These are phyloP conservation scores for Sarocladium oryzae DNA, from an alignment of 2,329 filamentous ascomycete genomes.

Conservation along the genomic window DNA sequence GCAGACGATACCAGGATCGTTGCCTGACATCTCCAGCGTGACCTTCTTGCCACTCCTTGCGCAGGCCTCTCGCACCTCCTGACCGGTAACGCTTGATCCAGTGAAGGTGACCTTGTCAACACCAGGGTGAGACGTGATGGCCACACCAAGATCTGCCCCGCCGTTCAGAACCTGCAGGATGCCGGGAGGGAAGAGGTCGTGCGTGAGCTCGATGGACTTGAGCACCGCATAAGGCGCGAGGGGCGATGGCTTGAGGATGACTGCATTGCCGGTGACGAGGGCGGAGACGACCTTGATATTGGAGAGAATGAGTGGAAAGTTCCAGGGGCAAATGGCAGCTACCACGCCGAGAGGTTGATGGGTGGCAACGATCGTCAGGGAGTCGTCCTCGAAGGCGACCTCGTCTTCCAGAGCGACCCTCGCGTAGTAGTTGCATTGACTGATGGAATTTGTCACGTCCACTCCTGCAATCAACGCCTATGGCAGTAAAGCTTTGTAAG, in stretches of 20 bases:
- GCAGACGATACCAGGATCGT: conserved; percentile 4
- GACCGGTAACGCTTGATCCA: conserved; percentile 46
- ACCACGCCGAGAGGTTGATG: conserved; percentile 64
- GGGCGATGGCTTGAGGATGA: conserved; percentile 52
- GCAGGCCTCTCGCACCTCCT: neutral
- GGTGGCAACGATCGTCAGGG: conserved; percentile 25
- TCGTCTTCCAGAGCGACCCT: neutral
- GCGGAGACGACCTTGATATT: conserved; percentile 50
- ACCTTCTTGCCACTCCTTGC: neutral
- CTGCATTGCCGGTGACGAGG: conserved; percentile 47
- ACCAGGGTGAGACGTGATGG: conserved; percentile 38
- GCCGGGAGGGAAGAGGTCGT: conserved; percentile 52
- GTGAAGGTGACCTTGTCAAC: conserved; percentile 70
- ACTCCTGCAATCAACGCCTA: neutral
- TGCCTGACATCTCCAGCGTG: conserved; percentile 5
- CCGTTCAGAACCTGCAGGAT: conserved; percentile 56
- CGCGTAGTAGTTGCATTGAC: conserved; percentile 2
- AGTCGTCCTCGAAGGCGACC: conserved; percentile 13
- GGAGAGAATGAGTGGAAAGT: conserved; percentile 46
- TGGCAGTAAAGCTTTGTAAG: no score
- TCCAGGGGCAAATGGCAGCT: conserved; percentile 67
- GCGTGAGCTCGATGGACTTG: conserved; percentile 52
- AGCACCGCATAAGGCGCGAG: conserved; percentile 52
- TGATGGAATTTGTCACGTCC: neutral
- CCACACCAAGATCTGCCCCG: conserved; percentile 48